Percentiles rank a stretch among this genome's conserved stretches.
Evolutionary conservation across 108 stramenopile species (phyloP).

Genomic region (Stephanodiscus triporus): DNA sequence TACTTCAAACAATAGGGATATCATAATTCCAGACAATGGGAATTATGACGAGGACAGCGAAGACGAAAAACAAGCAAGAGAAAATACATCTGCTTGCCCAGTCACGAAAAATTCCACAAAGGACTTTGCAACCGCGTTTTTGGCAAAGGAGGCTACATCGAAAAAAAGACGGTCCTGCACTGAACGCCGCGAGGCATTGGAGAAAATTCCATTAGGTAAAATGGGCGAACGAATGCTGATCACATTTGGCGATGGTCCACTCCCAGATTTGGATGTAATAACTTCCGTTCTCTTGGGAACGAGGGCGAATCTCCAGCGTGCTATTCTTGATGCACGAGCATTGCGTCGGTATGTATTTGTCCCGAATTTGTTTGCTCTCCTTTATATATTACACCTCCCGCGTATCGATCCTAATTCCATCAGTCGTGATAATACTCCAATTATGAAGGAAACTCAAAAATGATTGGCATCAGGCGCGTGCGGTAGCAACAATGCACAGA

Average conservation of each 20-base stretch:
- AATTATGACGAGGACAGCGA: constrained; percentile 52
- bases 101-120: constrained; percentile 5
- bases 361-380: not conserved
- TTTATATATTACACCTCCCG: not conserved
- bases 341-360: constrained; percentile 47
- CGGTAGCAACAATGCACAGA: constrained; percentile 25
- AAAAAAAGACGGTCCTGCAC: not conserved
- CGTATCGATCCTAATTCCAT: not conserved
- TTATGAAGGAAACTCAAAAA: constrained; percentile 33
- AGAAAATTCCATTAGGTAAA: constrained; percentile 73
- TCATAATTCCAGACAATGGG: constrained; percentile 30
- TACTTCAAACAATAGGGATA: not conserved
- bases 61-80: constrained; percentile 12
- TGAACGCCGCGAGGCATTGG: constrained; percentile 27
- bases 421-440: not conserved
- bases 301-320: constrained; percentile 56
- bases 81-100: not conserved
- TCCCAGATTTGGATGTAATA: constrained; percentile 60
- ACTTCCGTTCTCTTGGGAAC: constrained; percentile 63
- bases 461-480: constrained; percentile 42
- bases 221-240: constrained; percentile 77
- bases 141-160: not conserved
- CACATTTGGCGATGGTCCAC: constrained; percentile 79
- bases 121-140: not conserved
- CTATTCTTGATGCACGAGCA: constrained; percentile 80